These are phyloP conservation scores for Mesembryanthemum crystallinum DNA, from an alignment of 148 eudicot species.

Conservation along the genomic window DNA sequence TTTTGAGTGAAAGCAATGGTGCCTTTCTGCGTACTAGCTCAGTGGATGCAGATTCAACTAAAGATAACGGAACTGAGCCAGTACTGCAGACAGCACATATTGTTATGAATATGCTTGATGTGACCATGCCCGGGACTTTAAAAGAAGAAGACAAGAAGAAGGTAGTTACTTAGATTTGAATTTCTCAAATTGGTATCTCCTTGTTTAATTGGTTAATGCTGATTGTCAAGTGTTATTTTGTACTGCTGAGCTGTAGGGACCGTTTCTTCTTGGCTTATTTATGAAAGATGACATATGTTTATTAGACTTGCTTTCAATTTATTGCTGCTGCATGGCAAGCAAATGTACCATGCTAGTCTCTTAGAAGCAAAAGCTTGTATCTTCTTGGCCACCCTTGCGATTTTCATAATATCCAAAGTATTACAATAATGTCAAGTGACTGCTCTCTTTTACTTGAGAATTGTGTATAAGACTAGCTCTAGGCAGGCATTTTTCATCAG, in stretches of 20 bases:
- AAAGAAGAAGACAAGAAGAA: slow-evolving; percentile 74
- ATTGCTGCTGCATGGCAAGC: slow-evolving; percentile 5
- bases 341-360: background rate
- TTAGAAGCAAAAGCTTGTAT: background rate
- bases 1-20: slow-evolving; percentile 26
- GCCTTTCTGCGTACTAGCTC: slow-evolving; percentile 24
- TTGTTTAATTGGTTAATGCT: background rate
- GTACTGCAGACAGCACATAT: slow-evolving; percentile 67
- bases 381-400: background rate
- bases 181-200: background rate
- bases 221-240: background rate
- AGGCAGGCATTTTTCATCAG: background rate
- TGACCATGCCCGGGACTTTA: slow-evolving; percentile 76
- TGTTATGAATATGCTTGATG: slow-evolving; percentile 92
- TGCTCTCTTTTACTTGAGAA: background rate
- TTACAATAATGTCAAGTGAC: background rate
- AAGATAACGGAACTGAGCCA: slow-evolving; percentile 29
- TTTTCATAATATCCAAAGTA: background rate
- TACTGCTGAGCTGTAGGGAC: background rate
- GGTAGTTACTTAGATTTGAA: slow-evolving; percentile 37
- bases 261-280: background rate
- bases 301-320: background rate
- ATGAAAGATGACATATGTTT: background rate
- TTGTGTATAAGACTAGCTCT: background rate
- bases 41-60: slow-evolving; percentile 30